A percentile compares a stretch with the other conserved stretches of the same genome.
These are phyloP conservation scores for Strigomonas culicis DNA, from an alignment of 208 protist species.

Conservation along the genomic window DNA sequence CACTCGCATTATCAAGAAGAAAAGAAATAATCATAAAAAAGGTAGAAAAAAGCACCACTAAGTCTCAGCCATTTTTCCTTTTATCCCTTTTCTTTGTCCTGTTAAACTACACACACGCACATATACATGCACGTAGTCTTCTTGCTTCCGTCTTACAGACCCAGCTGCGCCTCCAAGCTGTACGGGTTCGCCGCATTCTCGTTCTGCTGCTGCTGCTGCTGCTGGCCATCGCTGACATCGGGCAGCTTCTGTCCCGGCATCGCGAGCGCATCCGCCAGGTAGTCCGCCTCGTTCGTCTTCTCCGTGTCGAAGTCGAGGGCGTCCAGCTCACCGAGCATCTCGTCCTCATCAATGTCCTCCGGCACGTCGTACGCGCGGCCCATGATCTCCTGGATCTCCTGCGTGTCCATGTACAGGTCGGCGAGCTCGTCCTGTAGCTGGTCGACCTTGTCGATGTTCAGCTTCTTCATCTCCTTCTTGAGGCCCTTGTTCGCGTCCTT, in stretches of 20 bases:
- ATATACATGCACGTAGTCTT: too few species aligned
- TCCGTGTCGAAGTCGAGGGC: conserved; percentile 85
- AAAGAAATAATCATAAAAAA: conserved; percentile 14
- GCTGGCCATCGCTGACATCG: conserved; percentile 32
- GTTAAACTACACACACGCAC: too few species aligned
- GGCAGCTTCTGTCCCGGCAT: conserved; percentile 59
- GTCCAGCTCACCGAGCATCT: conserved; percentile 88
- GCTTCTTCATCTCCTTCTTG: conserved; percentile 82
- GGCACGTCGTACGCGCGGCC: conserved; percentile 87
- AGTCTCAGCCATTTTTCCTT: conserved; percentile 18
- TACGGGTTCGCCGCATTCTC: conserved; percentile 68
- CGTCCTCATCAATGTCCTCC: conserved; percentile 92
- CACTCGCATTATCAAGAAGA: conserved; percentile 4
- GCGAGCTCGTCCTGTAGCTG: conserved; percentile 87
- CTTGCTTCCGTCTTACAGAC: conserved; percentile 35
- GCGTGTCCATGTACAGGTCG: conserved; percentile 88
- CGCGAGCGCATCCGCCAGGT: conserved; percentile 79
- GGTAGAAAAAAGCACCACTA: conserved; percentile 17
- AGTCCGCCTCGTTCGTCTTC: conserved; percentile 69
- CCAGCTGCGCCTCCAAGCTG: conserved; percentile 82
- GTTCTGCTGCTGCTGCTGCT: conserved; percentile 26
- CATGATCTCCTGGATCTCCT: conserved; percentile 93
- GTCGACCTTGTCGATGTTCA: conserved; percentile 85
- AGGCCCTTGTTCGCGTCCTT: conserved; percentile 86
- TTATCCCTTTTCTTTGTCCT: neutral